These are phyloP conservation scores for Cadophora sp. DNA, from an alignment of 2,329 filamentous ascomycete species.

Conservation along the genomic window DNA sequence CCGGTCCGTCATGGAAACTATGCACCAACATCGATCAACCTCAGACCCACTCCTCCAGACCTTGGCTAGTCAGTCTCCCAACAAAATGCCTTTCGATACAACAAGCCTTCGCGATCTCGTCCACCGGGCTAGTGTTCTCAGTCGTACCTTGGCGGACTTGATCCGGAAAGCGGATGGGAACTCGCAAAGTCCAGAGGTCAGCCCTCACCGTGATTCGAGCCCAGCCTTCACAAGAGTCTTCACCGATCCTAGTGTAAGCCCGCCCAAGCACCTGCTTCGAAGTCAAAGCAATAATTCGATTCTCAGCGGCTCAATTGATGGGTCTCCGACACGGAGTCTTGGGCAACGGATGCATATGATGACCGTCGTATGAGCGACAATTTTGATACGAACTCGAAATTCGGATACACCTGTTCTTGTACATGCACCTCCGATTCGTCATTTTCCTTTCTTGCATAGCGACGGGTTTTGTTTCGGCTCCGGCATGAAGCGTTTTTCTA, in stretches of 20 bases:
- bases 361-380: constrained; percentile 56
- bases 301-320: constrained; percentile 57
- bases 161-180: constrained; percentile 64
- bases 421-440: constrained; percentile 34
- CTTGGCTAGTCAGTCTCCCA: constrained; percentile 45
- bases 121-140: constrained; percentile 64
- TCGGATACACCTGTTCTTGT: constrained; percentile 35
- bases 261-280: constrained; percentile 57
- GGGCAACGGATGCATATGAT: constrained; percentile 67
- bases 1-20: constrained; percentile 67
- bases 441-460: constrained; percentile 49
- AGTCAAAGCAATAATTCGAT: constrained; percentile 62
- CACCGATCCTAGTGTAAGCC: constrained; percentile 64
- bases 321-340: constrained; percentile 58
- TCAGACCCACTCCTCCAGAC: constrained; percentile 47
- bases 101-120: constrained; percentile 72
- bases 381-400: constrained; percentile 22
- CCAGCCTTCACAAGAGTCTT: constrained; percentile 74
- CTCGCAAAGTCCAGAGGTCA: constrained; percentile 60
- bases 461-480: constrained; percentile 43
- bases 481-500: constrained; percentile 35
- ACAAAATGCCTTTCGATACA: constrained; percentile 69
- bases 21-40: constrained; percentile 60
- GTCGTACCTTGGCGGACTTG: constrained; percentile 64
- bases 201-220: constrained; percentile 60